phyloP scores from a whole-genome alignment of 1,284 basidiomycete genomes.

The Sporisorium iseilematis-ciliati region DNA sequence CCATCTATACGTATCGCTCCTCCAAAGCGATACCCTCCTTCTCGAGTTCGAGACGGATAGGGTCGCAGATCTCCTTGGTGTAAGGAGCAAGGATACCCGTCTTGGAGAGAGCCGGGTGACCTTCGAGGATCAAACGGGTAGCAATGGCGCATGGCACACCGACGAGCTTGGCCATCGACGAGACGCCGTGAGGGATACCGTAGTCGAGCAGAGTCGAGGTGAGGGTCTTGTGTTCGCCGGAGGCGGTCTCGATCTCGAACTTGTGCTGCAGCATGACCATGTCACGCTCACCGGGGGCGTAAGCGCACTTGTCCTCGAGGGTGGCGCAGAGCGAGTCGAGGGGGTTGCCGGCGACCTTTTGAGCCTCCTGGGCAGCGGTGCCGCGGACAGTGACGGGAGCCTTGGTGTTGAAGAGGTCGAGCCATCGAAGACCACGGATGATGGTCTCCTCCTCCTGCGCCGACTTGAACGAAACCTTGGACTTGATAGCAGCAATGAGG shows the following conservation, averaged over 20 bases:
- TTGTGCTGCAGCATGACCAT: conserved; percentile 98
- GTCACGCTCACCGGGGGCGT: conserved; percentile 90
- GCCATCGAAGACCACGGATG: conserved; percentile 78
- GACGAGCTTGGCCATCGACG: conserved; percentile 95
- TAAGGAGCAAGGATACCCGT: conserved; percentile 83
- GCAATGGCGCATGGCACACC: conserved; percentile 96
- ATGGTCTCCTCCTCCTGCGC: conserved; percentile 58
- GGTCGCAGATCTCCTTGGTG: conserved; percentile 75
- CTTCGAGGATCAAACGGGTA: conserved; percentile 78
- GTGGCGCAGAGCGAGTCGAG: conserved; percentile 94
- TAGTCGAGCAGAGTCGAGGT: conserved; percentile 94
- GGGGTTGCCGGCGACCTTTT: conserved; percentile 80
- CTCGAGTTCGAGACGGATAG: conserved; percentile 66
- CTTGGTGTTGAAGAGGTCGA: conserved; percentile 83
- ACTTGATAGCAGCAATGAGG: conserved; percentile 56
- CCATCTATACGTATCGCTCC: conserved; percentile 64
- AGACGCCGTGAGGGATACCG: conserved; percentile 81
- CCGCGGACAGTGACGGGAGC: conserved; percentile 71
- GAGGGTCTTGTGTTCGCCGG: conserved; percentile 81
- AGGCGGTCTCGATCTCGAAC: conserved; percentile 56
- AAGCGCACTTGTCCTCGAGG: conserved; percentile 91
- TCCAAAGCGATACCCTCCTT: conserved; percentile 68
- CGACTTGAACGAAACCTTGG: conserved; percentile 57
- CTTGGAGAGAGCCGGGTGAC: conserved; percentile 74
- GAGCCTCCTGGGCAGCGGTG: conserved; percentile 73